Percentiles rank a stretch among this genome's conserved stretches.
phyloP scores from a whole-genome alignment of 2,329 filamentous ascomycete genomes.

The Colletotrichum eremochloae region DNA sequence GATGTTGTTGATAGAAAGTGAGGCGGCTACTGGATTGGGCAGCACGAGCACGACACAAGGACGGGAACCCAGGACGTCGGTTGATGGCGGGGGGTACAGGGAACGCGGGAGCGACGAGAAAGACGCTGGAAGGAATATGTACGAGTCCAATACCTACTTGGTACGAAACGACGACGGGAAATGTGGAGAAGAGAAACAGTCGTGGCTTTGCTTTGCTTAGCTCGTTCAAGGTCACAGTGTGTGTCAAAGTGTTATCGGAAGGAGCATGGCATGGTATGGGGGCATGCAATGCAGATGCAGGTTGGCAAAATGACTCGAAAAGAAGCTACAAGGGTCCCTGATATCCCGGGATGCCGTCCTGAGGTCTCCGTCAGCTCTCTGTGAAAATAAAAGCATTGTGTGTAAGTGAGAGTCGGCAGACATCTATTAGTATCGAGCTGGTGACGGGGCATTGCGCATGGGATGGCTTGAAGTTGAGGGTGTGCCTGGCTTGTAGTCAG shows the following conservation, averaged over 20 bases:
- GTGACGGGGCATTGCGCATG: constrained; percentile 7
- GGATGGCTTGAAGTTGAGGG: neutral
- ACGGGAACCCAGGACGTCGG: constrained; percentile 18
- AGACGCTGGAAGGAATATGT: neutral
- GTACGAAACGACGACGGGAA: constrained; percentile 6
- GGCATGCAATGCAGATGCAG: constrained; percentile 23
- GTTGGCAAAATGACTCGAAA: constrained; percentile 30
- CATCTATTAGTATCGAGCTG: neutral
- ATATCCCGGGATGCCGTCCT: constrained; percentile 22
- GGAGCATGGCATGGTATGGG: neutral
- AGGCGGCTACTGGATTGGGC: constrained; percentile 41
- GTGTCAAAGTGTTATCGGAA: constrained; percentile 18
- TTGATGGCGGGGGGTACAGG: constrained; percentile 29
- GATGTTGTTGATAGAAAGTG: constrained; percentile 42
- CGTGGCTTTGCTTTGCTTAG: constrained; percentile 8
- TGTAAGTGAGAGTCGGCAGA: constrained; percentile 8
- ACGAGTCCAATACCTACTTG: neutral
- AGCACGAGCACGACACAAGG: constrained; percentile 28
- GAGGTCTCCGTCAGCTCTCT: neutral
- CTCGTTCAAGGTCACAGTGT: constrained; percentile 11
- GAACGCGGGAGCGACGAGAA: constrained; percentile 23
- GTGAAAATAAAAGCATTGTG: neutral
- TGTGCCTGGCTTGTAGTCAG: constrained; percentile 27
- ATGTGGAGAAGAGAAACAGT: constrained; percentile 28
- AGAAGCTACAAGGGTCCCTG: constrained; percentile 21